phyloP scores from a whole-genome alignment of 805 yeast genomes.

The Teunomyces gatunensis region DNA sequence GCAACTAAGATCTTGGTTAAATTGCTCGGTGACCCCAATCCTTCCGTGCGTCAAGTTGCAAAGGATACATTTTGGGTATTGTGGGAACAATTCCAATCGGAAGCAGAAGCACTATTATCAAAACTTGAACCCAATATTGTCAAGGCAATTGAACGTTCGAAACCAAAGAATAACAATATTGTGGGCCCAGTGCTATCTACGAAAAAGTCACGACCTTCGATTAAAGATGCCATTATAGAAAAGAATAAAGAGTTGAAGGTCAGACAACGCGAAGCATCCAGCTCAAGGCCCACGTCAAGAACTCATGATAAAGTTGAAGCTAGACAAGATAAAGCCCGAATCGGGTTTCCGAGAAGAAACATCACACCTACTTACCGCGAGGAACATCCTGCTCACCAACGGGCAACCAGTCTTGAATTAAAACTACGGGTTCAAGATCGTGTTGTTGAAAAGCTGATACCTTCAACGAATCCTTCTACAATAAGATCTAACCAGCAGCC shows the following conservation, averaged over 20 bases:
- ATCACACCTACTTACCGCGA: background rate
- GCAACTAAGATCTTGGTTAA: constrained; percentile 52
- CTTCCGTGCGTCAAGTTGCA: constrained; percentile 72
- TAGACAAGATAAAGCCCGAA: background rate
- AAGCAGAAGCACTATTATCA: constrained; percentile 41
- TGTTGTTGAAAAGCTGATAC: background rate
- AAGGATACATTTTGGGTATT: constrained; percentile 74
- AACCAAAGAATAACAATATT: constrained; percentile 5
- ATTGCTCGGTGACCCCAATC: constrained; percentile 76
- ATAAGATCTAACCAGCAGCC: too few relatives aligned
- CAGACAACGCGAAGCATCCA: constrained; percentile 16
- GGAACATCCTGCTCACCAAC: background rate
- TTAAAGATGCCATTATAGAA: constrained; percentile 47
- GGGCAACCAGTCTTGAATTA: background rate
- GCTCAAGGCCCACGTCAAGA: constrained; percentile 23
- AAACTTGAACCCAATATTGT: constrained; percentile 12
- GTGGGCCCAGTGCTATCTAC: constrained; percentile 5
- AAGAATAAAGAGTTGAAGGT: constrained; percentile 38
- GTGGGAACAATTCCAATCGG: constrained; percentile 50
- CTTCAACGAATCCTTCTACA: background rate
- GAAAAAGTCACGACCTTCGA: constrained; percentile 41
- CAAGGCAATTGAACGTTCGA: constrained; percentile 12
- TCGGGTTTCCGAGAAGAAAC: constrained; percentile 6
- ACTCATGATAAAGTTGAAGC: constrained; percentile 4
- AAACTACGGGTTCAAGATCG: background rate